A percentile compares a stretch with the other conserved stretches of the same genome.
These are phyloP conservation scores for Clitocybe nebularis DNA, from an alignment of 1,284 basidiomycete genomes.

Conservation along the genomic window DNA sequence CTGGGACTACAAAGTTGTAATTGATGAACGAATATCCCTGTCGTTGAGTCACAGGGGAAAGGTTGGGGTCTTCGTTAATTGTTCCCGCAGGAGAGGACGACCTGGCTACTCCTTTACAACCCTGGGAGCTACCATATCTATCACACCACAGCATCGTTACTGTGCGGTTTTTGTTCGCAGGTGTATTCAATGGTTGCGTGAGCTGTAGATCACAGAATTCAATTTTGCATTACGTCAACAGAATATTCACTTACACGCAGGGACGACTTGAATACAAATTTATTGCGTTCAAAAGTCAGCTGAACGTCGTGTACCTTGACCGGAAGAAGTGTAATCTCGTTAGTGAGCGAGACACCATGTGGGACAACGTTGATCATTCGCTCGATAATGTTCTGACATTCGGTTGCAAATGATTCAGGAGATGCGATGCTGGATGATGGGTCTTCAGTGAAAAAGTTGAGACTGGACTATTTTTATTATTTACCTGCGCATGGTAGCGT, in stretches of 20 bases:
- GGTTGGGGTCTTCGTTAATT: conserved; percentile 26
- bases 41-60: conserved; percentile 30
- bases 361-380: conserved; percentile 29
- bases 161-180: conserved; percentile 27
- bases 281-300: conserved; percentile 30
- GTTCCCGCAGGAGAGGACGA: conserved; percentile 25
- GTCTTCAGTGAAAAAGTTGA: not conserved
- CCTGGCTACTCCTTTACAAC: conserved; percentile 28
- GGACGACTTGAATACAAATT: conserved; percentile 32
- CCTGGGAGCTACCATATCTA: conserved; percentile 27
- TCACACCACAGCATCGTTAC: conserved; percentile 38
- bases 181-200: conserved; percentile 24
- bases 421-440: conserved; percentile 12
- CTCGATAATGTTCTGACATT: conserved; percentile 23
- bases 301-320: conserved; percentile 26
- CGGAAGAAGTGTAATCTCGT: conserved; percentile 22
- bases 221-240: conserved; percentile 1
- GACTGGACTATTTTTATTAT: not conserved
- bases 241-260: conserved; percentile 26
- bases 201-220: conserved; percentile 21
- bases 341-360: conserved; percentile 20
- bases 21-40: conserved; percentile 30
- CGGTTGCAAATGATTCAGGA: conserved; percentile 17
- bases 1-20: conserved; percentile 39
- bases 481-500: conserved; percentile 25